Evolutionary conservation across 1,284 basidiomycete genomes (phyloP), one percentile per base, ranked within the genome.

Genomic region (Trichosporon sp.): DNA sequence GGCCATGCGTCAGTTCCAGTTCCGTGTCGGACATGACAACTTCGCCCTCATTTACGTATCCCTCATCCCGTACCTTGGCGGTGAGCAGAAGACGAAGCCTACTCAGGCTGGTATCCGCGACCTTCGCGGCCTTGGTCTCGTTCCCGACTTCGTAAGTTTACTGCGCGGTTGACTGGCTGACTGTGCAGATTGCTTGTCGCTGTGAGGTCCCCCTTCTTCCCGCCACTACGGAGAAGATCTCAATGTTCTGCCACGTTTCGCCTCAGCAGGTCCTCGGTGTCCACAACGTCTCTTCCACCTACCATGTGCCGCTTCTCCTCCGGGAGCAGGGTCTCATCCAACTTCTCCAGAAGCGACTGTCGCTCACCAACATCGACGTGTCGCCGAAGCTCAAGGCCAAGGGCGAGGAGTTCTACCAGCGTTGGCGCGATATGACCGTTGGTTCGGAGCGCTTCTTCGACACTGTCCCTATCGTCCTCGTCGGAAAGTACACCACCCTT

Each of bases 1-100:
- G 81, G 95, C 95, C 2, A 94, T 99, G 91, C 89, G 95, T 36
- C 95, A 99, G 81, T 99, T 99, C 85, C 93, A 99, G 80, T 99
- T 99, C 85, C 89, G 96, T 63, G 95, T 99, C 29, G 95, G 95
- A 23, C 87, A 91, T 74, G 91, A 95, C 66, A 98, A 99, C 82
- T 99, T 99, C 81, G 95, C 95, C 1, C 86, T 98, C 60, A 90
- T 99, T 69, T 95, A 98, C 74, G 95, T 99, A 65, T 95, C 92
- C n/a, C 87, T 99, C 37, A 94, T 99, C 7, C 95, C 95, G 16
- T 91, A 97, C 72, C 92, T 99, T 83, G 92, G 96, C 64, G 95
- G 96, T 62, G 95, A 99, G 80, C 95, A 98, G 76, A 99, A 99
- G 83, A 99, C 95, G 8, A 99, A 99, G 80, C 95, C 95, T 3